Evolutionary conservation across 768 basidiomycete species (phyloP), one percentile per base, ranked within the genome.

Genomic region (Clavulina sp.): DNA sequence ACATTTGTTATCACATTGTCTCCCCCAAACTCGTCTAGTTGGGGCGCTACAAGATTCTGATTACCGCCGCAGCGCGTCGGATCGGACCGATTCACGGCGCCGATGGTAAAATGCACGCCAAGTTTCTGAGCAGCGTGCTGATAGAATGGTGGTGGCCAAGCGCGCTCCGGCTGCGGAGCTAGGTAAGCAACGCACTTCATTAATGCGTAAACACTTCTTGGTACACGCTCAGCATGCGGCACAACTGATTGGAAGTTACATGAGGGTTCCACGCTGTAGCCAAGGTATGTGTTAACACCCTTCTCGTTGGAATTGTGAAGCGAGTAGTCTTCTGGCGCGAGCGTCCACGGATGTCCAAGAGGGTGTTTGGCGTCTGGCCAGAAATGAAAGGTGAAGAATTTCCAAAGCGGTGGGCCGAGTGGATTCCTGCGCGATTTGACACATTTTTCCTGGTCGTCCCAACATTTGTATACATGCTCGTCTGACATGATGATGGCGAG

Each of bases 291-390:
- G 46, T 53, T 53, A 7, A 1, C 19, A 9, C 23, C 21, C 21
- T 28, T 2, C 13, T 28, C 29, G 29, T 31, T 30, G n/a, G n/a
- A n/a, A n/a, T n/a, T n/a, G n/a, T n/a, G n/a, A n/a, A 49, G 19
- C 3, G 24, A 24, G n/a, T n/a, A n/a, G 13, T 26, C 29, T 21
- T 53, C 52, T 19, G 44, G 52, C 13, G 30, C 31, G 32, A 53
- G 46, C 29, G 52, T 53, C 41, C 41, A 53, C 4, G 30, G 52
- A 4, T 28, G 29, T 21, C 52, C 50, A n/a, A 53, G 33, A 36
- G 46, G 46, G 16, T 52, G 26, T 13, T 4, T 31, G 5, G 52
- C 18, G 4, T 32, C 1, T 28, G 30, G 50, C 52, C 52, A 53
- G 29, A 46, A 53, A 4, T 19, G 3, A 3, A 46, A 46, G 19